Percentiles rank a stretch among this genome's conserved stretches.
These are phyloP conservation scores for Botrytis sinoallii DNA, from an alignment of 2,329 filamentous ascomycete species.

Conservation along the genomic window DNA sequence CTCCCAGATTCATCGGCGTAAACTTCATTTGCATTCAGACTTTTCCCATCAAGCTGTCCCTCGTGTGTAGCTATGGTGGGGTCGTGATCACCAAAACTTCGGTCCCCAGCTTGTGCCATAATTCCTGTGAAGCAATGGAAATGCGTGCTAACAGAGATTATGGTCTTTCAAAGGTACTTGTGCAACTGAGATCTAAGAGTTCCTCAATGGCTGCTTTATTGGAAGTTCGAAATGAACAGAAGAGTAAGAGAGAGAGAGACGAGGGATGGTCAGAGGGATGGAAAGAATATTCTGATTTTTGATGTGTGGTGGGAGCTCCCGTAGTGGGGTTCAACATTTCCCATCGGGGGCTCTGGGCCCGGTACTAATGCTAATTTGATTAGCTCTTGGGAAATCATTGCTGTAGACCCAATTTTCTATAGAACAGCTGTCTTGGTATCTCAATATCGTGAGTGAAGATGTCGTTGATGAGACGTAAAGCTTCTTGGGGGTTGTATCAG, in stretches of 20 bases:
- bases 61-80: slow-evolving; percentile 8
- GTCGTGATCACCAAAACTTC: slow-evolving; percentile 20
- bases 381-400: slow-evolving; percentile 4
- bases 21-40: slow-evolving; percentile 1
- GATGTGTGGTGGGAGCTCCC: background rate
- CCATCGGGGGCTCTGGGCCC: background rate
- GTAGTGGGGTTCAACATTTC: slow-evolving; percentile 18
- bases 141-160: slow-evolving; percentile 33
- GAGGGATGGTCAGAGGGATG: background rate
- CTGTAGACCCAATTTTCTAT: slow-evolving; percentile 4
- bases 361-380: slow-evolving; percentile 15
- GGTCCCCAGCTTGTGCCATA: slow-evolving; percentile 31
- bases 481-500: background rate
- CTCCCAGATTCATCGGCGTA: slow-evolving; percentile 19
- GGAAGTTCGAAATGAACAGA: background rate
- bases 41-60: slow-evolving; percentile 16
- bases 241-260: background rate
- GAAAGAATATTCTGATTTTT: slow-evolving; percentile 3
- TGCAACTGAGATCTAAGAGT: background rate
- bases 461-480: background rate
- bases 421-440: slow-evolving; percentile 2
- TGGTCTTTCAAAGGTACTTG: background rate
- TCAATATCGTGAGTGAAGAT: background rate
- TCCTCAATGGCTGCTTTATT: slow-evolving; percentile 11
- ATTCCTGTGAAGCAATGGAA: slow-evolving; percentile 35